phyloP scores from a whole-genome alignment of 495 filamentous ascomycete genomes.

The Pyrenopolyporus hunteri region DNA sequence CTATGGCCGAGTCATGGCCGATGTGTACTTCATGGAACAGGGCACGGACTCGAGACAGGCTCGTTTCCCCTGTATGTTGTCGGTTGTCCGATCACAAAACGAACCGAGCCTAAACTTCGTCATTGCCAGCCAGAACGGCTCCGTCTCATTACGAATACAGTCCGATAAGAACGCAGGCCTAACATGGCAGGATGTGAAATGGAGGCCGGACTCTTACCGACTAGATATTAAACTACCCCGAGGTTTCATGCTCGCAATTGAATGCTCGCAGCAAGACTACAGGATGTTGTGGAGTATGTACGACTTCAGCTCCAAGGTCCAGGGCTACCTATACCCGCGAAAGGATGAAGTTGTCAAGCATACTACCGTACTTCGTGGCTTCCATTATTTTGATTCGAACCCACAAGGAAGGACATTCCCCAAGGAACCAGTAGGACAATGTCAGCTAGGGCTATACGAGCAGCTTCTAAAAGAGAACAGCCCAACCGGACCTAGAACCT shows the following conservation, averaged over 20 bases:
- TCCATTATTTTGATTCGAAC: constrained; percentile 77
- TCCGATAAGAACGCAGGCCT: constrained; percentile 68
- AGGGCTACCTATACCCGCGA: constrained; percentile 67
- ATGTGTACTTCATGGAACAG: constrained; percentile 71
- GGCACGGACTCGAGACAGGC: constrained; percentile 67
- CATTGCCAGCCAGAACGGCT: constrained; percentile 76
- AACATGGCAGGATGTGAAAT: constrained; percentile 79
- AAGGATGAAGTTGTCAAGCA: constrained; percentile 69
- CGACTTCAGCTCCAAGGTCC: constrained; percentile 76
- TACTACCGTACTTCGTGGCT: constrained; percentile 66
- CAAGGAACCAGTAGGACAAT: constrained; percentile 69
- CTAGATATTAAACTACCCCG: constrained; percentile 71
- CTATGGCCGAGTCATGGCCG: constrained; percentile 74
- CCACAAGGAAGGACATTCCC: constrained; percentile 71
- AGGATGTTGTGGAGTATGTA: constrained; percentile 78
- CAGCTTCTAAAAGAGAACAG: constrained; percentile 64
- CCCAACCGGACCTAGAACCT: constrained; percentile 67
- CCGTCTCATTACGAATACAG: constrained; percentile 76
- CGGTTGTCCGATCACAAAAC: constrained; percentile 69
- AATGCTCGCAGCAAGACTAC: constrained; percentile 75
- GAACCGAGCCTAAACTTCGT: constrained; percentile 70
- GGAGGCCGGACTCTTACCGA: constrained; percentile 66
- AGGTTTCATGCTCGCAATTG: constrained; percentile 69
- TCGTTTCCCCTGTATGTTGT: constrained; percentile 72
- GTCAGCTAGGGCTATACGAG: constrained; percentile 76